Percentiles rank a stretch among this genome's conserved stretches.
Evolutionary conservation across 805 yeast species (phyloP).

Genomic region (Candida piceae): DNA sequence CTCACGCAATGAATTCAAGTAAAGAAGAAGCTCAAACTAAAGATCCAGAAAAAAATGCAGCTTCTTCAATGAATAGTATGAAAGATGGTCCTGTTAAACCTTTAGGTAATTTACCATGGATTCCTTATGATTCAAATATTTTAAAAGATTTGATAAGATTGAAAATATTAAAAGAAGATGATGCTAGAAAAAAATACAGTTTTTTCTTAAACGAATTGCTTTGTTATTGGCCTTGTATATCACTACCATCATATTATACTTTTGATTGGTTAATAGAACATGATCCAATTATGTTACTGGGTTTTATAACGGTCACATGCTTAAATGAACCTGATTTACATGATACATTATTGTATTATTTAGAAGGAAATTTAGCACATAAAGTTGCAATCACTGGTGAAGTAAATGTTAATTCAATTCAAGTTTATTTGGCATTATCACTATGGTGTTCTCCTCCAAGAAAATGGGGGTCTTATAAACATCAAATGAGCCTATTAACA

Average conservation of each 20-base stretch:
- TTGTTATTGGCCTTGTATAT: conserved; percentile 44
- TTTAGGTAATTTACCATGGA: conserved; percentile 31
- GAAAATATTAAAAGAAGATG: conserved; percentile 30
- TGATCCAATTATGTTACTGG: conserved; percentile 39
- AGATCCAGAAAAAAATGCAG: conserved; percentile 9
- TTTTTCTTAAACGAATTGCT: conserved; percentile 36
- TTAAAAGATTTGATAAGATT: conserved; percentile 35
- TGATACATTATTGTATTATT: conserved; percentile 37
- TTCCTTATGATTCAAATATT: conserved; percentile 33
- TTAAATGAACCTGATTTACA: conserved; percentile 40
- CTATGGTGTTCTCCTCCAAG: conserved; percentile 52
- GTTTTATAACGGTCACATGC: conserved; percentile 43
- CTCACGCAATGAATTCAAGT: conserved; percentile 23
- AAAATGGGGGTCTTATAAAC: conserved; percentile 47
- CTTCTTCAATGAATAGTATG: conserved; percentile 33
- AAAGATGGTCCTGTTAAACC: conserved; percentile 31
- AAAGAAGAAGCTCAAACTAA: conserved; percentile 4
- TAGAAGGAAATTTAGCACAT: conserved; percentile 41
- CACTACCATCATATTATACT: conserved; percentile 34
- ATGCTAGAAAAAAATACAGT: conserved; percentile 31
- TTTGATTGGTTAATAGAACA: conserved; percentile 37
- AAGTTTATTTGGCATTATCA: conserved; percentile 40
- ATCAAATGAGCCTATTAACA: conserved; percentile 43
- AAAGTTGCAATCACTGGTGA: conserved; percentile 40
- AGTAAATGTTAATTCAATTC: conserved; percentile 37